Conservation (phyloP, 345 rosid species). For the Arabis hirsuta region DNA sequence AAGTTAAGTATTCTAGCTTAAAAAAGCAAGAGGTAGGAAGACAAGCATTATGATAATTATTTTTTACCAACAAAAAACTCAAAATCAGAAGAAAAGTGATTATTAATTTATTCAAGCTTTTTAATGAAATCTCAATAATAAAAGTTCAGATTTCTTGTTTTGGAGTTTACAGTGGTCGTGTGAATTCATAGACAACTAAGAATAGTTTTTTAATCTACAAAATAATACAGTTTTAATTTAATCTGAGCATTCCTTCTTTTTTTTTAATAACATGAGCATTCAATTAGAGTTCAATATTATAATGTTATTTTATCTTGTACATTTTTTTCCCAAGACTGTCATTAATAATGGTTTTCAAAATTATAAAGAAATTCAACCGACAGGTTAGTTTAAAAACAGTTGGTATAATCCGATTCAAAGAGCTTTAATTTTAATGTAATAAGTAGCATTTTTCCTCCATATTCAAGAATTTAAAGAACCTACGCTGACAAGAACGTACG, state of each 20-base stretch:
- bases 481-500: conserved; percentile 48
- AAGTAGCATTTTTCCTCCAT: neutral
- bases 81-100: neutral
- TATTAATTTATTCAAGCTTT: neutral
- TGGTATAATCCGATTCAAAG: conserved; percentile 25
- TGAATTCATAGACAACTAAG: too few relatives aligned
- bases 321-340: neutral
- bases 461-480: conserved; percentile 31
- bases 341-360: neutral
- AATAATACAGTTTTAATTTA: too few relatives aligned
- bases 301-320: too few relatives aligned
- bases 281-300: too few relatives aligned
- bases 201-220: too few relatives aligned
- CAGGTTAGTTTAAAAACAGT: conserved; percentile 5
- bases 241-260: too few relatives aligned
- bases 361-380: neutral
- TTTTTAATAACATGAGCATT: too few relatives aligned
- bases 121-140: neutral
- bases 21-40: neutral
- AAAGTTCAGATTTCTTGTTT: neutral
- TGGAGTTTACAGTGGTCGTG: neutral
- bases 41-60: neutral
- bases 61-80: neutral
- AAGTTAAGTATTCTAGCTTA: neutral
- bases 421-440: neutral